phyloP scores from a whole-genome alignment of 352 stramenopile species.

The Aphanomyces stellatus region DNA sequence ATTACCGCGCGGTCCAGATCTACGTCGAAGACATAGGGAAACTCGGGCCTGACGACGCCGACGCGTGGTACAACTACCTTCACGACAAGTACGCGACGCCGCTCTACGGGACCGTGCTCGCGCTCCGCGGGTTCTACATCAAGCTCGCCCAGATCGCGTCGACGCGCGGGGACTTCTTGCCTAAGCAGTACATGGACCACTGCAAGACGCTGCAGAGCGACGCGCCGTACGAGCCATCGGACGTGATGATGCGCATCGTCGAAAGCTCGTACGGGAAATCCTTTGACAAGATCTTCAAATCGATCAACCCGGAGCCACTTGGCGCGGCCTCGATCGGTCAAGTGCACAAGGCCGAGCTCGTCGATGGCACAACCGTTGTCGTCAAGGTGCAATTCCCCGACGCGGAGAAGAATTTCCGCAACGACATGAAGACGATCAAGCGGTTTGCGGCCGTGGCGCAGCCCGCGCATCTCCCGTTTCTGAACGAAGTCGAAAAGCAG shows the following conservation, averaged over 20 bases:
- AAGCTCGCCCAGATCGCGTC: slow-evolving; percentile 78
- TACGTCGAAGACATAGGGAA: slow-evolving; percentile 47
- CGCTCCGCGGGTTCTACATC: slow-evolving; percentile 83
- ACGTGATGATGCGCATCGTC: slow-evolving; percentile 68
- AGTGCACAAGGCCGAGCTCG: slow-evolving; percentile 65
- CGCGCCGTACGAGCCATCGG: slow-evolving; percentile 56
- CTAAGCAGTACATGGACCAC: slow-evolving; percentile 68
- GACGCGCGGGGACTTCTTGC: slow-evolving; percentile 67
- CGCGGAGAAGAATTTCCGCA: slow-evolving; percentile 90
- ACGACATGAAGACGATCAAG: slow-evolving; percentile 95
- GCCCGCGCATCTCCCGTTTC: slow-evolving; percentile 88
- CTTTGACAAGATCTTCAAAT: slow-evolving; percentile 41
- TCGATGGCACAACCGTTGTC: slow-evolving; percentile 50
- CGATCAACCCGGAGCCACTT: slow-evolving; percentile 60
- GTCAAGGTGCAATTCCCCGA: slow-evolving; percentile 93
- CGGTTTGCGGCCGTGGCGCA: slow-evolving; percentile 92
- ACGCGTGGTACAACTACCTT: slow-evolving; percentile 60
- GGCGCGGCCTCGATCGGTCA: slow-evolving; percentile 78
- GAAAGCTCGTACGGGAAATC: slow-evolving; percentile 59
- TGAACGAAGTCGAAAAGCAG: slow-evolving; percentile 95
- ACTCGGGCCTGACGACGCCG: slow-evolving; percentile 41
- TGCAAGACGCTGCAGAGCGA: slow-evolving; percentile 68
- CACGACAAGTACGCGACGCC: slow-evolving; percentile 72
- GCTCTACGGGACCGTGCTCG: slow-evolving; percentile 71
- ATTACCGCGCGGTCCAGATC: slow-evolving; percentile 67